Evolutionary conservation across 2,329 filamentous ascomycete genomes (phyloP).

Genomic region (Aspergillus pseudotamarii): DNA sequence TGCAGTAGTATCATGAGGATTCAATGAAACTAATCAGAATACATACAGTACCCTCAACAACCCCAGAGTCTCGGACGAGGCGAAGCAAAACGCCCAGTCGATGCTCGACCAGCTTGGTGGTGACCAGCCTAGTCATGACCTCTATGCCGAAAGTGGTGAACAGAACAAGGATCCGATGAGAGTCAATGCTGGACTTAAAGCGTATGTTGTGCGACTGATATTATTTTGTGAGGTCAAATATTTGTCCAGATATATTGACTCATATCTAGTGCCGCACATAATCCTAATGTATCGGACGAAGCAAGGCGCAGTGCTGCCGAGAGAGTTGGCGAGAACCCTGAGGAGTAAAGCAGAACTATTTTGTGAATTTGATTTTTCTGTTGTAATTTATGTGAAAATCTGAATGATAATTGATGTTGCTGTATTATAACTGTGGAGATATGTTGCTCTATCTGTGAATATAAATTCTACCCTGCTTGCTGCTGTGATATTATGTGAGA

Average conservation of each 20-base stretch:
- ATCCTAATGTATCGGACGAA: background rate
- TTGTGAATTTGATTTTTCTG: background rate
- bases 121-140: background rate
- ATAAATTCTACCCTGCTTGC: no score
- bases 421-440: background rate
- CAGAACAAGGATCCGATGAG: background rate
- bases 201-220: background rate
- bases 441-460: no score
- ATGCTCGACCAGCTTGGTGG: background rate
- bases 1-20: no score
- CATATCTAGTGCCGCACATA: background rate
- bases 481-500: no score
- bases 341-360: background rate
- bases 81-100: background rate
- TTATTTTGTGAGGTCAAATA: background rate
- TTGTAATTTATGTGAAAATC: background rate
- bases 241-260: background rate
- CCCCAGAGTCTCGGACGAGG: background rate
- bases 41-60: background rate
- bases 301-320: background rate
- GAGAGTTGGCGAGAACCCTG: background rate
- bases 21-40: background rate
- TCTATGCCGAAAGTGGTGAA: background rate
- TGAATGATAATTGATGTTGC: background rate
- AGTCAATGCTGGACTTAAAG: background rate